Conservation (phyloP, 305 asterid species). For the Striga hermonthica region DNA sequence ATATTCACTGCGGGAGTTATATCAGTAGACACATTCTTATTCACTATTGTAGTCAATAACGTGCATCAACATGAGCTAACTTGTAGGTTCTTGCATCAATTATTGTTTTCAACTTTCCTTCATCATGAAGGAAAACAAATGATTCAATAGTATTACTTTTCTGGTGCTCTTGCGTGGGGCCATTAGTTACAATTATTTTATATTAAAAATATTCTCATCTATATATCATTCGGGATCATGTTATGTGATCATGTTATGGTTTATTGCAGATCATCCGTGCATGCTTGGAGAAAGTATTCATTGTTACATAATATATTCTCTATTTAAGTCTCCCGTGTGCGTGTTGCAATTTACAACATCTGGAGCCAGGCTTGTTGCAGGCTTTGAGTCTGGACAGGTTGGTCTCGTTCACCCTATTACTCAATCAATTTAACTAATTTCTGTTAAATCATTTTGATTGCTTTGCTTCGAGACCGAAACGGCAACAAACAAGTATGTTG, state of each 20-base stretch:
- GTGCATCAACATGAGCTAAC: conserved; percentile 4
- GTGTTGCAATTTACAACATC: conserved; percentile 55
- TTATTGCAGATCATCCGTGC: conserved; percentile 55
- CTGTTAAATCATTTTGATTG: not conserved
- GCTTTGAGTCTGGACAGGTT: conserved; percentile 83
- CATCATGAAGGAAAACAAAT: not conserved
- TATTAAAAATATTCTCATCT: conserved; percentile 11
- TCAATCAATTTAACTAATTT: not conserved
- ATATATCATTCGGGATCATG: conserved; percentile 29
- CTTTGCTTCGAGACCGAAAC: too few relatives aligned
- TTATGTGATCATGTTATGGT: conserved; percentile 32
- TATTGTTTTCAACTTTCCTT: not conserved
- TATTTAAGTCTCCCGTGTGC: conserved; percentile 64
- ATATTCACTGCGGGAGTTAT: too few relatives aligned
- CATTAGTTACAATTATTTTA: not conserved
- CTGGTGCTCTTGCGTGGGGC: conserved; percentile 28
- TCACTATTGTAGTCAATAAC: not conserved
- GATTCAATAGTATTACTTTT: conserved; percentile 2
- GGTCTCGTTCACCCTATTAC: conserved; percentile 4
- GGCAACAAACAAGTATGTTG: too few relatives aligned
- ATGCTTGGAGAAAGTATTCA: conserved; percentile 42
- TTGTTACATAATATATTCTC: conserved; percentile 54
- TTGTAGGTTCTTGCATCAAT: conserved; percentile 21
- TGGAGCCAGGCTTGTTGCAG: conserved; percentile 69
- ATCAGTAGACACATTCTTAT: too few relatives aligned